These are phyloP conservation scores for Polygonum maritimum DNA, from an alignment of 148 eudicot species.

Conservation along the genomic window DNA sequence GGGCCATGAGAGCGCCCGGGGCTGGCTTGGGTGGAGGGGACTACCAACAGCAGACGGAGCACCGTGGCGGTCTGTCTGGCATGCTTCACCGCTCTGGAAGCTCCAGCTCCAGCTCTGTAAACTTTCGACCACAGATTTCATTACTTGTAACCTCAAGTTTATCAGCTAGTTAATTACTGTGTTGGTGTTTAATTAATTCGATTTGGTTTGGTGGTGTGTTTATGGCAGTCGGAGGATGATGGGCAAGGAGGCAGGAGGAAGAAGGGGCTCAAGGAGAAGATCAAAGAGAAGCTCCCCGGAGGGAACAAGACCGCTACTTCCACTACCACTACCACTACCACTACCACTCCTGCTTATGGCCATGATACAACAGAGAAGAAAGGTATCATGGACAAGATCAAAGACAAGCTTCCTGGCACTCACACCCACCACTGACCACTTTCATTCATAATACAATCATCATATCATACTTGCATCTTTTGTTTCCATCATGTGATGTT, in stretches of 20 bases:
- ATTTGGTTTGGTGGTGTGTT: background rate
- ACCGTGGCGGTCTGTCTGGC: slow-evolving; percentile 22
- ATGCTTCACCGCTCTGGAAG: slow-evolving; percentile 66
- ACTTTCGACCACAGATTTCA: background rate
- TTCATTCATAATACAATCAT: background rate
- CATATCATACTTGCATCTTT: background rate
- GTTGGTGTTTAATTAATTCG: background rate
- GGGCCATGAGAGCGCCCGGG: slow-evolving; percentile 1
- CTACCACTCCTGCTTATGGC: background rate
- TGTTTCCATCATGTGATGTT: background rate
- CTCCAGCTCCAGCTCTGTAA: slow-evolving; percentile 73
- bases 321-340: slow-evolving; percentile 11
- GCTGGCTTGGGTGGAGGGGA: slow-evolving; percentile 8
- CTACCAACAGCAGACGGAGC: slow-evolving; percentile 6
- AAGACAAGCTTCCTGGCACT: slow-evolving; percentile 55
- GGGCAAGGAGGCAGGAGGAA: slow-evolving; percentile 61
- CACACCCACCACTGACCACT: background rate
- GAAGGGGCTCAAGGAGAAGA: slow-evolving; percentile 61
- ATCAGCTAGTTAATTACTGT: background rate
- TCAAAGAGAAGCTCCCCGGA: slow-evolving; percentile 59
- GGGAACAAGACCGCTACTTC: slow-evolving; percentile 15
- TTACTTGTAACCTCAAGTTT: background rate
- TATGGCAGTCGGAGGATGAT: slow-evolving; percentile 52
- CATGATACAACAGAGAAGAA: slow-evolving; percentile 40
- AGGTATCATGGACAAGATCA: slow-evolving; percentile 75